Conservation (phyloP, 257 asterid species). For the Solanum commersonii region DNA sequence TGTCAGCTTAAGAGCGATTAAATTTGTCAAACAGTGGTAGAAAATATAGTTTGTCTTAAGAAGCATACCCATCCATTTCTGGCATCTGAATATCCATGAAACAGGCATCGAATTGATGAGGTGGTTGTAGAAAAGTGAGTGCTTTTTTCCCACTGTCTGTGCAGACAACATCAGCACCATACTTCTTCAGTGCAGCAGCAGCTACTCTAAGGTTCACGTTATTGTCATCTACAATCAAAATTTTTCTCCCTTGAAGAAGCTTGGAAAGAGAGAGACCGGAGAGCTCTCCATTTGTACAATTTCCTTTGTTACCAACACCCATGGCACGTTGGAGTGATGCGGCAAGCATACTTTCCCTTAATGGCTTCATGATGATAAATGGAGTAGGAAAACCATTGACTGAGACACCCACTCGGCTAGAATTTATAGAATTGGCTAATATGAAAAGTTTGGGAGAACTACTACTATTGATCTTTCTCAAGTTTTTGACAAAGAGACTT, state of each 20-base stretch:
- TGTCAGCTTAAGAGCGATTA: neutral
- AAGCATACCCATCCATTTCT: conserved; percentile 84
- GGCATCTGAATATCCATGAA: conserved; percentile 99
- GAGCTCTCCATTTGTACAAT: conserved; percentile 35
- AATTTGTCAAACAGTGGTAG: neutral
- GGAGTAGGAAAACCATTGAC: conserved; percentile 26
- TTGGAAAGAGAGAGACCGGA: conserved; percentile 37
- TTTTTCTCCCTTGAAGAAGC: conserved; percentile 71
- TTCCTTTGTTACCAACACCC: conserved; percentile 53
- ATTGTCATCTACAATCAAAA: conserved; percentile 85
- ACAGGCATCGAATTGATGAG: conserved; percentile 90
- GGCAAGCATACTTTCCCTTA: conserved; percentile 78
- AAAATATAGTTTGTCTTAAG: neutral
- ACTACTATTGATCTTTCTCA: conserved; percentile 10
- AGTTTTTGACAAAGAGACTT: conserved; percentile 13
- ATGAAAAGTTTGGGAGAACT: conserved; percentile 36
- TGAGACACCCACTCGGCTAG: conserved; percentile 12
- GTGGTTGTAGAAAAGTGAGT: conserved; percentile 54
- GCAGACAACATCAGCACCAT: conserved; percentile 87
- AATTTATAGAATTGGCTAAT: conserved; percentile 46
- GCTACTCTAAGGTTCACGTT: conserved; percentile 90
- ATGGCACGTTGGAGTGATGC: conserved; percentile 75
- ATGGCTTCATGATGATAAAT: conserved; percentile 51
- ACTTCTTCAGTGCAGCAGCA: conserved; percentile 70
- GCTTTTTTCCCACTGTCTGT: conserved; percentile 75